phyloP scores from a whole-genome alignment of 768 basidiomycete species.

The Hortiboletus flavorubellus region DNA sequence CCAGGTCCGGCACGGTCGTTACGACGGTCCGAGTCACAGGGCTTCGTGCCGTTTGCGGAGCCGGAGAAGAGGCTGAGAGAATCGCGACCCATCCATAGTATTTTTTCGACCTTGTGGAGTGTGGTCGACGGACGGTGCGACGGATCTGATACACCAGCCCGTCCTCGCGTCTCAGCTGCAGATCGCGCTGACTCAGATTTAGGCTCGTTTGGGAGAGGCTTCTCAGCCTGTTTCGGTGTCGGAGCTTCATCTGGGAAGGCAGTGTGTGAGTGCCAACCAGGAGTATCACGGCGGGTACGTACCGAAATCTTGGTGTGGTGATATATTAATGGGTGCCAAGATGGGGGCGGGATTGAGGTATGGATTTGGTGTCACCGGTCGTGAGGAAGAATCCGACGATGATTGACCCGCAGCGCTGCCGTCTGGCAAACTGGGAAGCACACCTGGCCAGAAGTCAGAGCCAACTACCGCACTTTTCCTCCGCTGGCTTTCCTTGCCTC shows the following conservation, averaged over 20 bases:
- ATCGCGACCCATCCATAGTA: slow-evolving; percentile 31
- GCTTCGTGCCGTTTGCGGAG: slow-evolving; percentile 6
- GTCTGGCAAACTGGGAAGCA: neutral
- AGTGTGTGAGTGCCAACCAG: neutral
- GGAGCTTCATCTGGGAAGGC: slow-evolving; percentile 11
- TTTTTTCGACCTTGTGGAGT: slow-evolving; percentile 33
- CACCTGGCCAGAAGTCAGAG: slow-evolving; percentile 21
- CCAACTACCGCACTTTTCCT: slow-evolving; percentile 7
- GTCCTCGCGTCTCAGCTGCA: slow-evolving; percentile 5
- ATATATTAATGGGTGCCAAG: slow-evolving; percentile 7
- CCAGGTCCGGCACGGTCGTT: slow-evolving; percentile 12
- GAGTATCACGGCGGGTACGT: neutral
- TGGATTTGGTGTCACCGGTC: slow-evolving; percentile 29
- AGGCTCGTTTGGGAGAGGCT: neutral
- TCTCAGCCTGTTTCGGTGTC: slow-evolving; percentile 12
- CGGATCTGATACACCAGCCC: slow-evolving; percentile 1
- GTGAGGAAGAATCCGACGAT: slow-evolving; percentile 12
- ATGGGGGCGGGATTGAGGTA: slow-evolving; percentile 38
- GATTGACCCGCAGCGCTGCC: neutral
- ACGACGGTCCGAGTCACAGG: slow-evolving; percentile 13
- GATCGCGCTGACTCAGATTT: neutral
- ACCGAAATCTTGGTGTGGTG: slow-evolving; percentile 13
- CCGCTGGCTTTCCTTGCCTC: slow-evolving; percentile 18
- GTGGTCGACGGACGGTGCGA: slow-evolving; percentile 24
- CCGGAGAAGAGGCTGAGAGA: slow-evolving; percentile 30